Percentiles rank a stretch among this genome's conserved stretches.
Conservation (phyloP, 2,329 filamentous ascomycete species). For the Curvularia sp. region DNA sequence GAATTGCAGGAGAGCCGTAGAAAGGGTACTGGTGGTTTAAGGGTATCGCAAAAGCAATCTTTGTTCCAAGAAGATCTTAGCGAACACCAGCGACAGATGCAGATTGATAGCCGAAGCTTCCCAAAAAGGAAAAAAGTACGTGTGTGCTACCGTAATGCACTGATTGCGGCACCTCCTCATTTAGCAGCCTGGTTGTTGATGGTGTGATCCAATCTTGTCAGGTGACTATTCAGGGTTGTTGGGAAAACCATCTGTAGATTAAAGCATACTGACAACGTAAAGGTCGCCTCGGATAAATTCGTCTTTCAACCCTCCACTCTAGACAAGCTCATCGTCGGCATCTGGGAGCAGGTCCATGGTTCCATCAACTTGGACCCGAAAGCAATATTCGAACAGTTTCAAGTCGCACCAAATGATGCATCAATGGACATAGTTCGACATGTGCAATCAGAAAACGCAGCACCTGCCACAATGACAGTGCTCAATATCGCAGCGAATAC, state of each 20-base stretch:
- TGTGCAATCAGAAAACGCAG: conserved; percentile 13
- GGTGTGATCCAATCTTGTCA: background rate
- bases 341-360: conserved; percentile 59
- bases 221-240: background rate
- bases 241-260: background rate
- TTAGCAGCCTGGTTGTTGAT: background rate
- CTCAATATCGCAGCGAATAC: conserved; percentile 20
- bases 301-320: conserved; percentile 57
- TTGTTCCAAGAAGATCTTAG: conserved; percentile 39
- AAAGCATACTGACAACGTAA: background rate
- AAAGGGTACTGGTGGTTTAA: conserved; percentile 40
- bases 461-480: conserved; percentile 17
- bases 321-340: conserved; percentile 59
- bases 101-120: conserved; percentile 41
- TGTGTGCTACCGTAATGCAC: background rate
- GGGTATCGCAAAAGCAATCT: conserved; percentile 35
- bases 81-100: conserved; percentile 46
- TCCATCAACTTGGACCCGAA: conserved; percentile 54
- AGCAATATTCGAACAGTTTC: conserved; percentile 44
- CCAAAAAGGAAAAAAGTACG: conserved; percentile 43
- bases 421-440: conserved; percentile 25
- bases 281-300: conserved; percentile 46
- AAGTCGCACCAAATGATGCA: conserved; percentile 28
- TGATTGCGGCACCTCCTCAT: background rate
- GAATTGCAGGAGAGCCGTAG: conserved; percentile 22